phyloP scores from a whole-genome alignment of 2,329 filamentous ascomycete genomes.

The Celoporthe dispersa region DNA sequence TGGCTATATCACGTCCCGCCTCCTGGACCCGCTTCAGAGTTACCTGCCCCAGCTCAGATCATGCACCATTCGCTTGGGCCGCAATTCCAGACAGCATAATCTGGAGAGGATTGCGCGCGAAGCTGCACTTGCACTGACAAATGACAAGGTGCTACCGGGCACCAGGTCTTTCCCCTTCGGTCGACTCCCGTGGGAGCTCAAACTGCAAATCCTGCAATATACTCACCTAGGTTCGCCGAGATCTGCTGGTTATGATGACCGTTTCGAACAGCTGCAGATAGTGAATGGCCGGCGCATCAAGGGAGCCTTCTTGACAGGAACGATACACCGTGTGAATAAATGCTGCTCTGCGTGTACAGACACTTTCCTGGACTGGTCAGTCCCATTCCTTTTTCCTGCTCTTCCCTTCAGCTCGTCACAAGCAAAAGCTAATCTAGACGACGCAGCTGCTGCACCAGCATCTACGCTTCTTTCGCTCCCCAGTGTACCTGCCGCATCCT shows the following conservation, averaged over 20 bases:
- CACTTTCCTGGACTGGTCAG: constrained; percentile 10
- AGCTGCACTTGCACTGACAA: background rate
- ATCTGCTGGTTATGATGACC: background rate
- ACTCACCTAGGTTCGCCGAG: constrained; percentile 10
- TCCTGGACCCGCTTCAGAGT: background rate
- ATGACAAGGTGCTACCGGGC: no score
- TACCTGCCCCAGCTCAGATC: constrained; percentile 13
- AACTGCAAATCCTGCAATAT: background rate
- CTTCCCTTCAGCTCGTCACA: no score
- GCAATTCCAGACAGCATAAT: background rate
- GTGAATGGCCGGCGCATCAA: constrained; percentile 1
- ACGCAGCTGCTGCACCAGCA: constrained; percentile 10
- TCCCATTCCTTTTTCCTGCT: background rate
- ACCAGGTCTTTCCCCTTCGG: constrained; percentile 10
- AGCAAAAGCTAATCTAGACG: background rate
- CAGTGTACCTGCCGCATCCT: constrained; percentile 7
- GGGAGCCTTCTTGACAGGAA: background rate
- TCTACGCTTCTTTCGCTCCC: constrained; percentile 10
- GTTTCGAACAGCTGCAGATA: constrained; percentile 3
- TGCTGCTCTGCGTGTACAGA: constrained; percentile 12
- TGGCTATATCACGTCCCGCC: constrained; percentile 9
- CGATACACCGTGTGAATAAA: background rate
- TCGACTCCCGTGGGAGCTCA: constrained; percentile 11
- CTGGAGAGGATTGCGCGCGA: constrained; percentile 5
- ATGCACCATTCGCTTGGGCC: constrained; percentile 17